Percentiles rank a stretch among this genome's conserved stretches.
These are phyloP conservation scores for Hortaea werneckii DNA, from an alignment of 2,329 filamentous ascomycete genomes.

Conservation along the genomic window DNA sequence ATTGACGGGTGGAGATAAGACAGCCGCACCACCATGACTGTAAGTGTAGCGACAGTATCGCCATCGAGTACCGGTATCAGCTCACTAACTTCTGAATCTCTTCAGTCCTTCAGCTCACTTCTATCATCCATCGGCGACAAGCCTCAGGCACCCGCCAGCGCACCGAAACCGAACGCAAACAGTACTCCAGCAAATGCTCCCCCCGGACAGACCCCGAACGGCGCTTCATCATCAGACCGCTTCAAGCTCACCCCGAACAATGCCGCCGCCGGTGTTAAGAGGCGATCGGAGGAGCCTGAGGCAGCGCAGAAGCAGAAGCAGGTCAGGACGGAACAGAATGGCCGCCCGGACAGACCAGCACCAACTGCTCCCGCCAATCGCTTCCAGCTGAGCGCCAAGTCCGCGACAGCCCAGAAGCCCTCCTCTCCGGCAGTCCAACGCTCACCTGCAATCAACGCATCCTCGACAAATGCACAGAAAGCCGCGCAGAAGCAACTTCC, in stretches of 20 bases:
- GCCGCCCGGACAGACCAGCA: slow-evolving; percentile 20
- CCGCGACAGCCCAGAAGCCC: slow-evolving; percentile 5
- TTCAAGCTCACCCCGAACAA: slow-evolving; percentile 15
- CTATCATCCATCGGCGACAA: slow-evolving; percentile 20
- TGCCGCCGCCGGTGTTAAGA: slow-evolving; percentile 22
- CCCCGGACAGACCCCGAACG: slow-evolving; percentile 6
- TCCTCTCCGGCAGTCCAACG: slow-evolving; percentile 7
- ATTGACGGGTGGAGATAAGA: background rate
- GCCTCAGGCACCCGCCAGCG: slow-evolving; percentile 11
- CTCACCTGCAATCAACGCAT: slow-evolving; percentile 1
- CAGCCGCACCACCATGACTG: slow-evolving; percentile 1
- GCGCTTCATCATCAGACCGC: slow-evolving; percentile 5
- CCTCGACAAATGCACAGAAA: slow-evolving; percentile 6
- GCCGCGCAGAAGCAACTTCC: slow-evolving; percentile 6
- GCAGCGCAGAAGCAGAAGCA: slow-evolving; percentile 25
- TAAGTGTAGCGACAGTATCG: background rate
- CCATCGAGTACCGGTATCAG: background rate
- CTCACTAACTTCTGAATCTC: slow-evolving; percentile 10
- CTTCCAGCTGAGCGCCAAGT: slow-evolving; percentile 10
- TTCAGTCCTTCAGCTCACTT: slow-evolving; percentile 22
- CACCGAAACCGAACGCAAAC: slow-evolving; percentile 7
- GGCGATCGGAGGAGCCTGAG: slow-evolving; percentile 28
- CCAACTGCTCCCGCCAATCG: slow-evolving; percentile 8
- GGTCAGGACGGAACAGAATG: slow-evolving; percentile 17
- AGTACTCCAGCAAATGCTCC: background rate